Evolutionary conservation across 83 land plant species (phyloP).

Genomic region (Picea abies): DNA sequence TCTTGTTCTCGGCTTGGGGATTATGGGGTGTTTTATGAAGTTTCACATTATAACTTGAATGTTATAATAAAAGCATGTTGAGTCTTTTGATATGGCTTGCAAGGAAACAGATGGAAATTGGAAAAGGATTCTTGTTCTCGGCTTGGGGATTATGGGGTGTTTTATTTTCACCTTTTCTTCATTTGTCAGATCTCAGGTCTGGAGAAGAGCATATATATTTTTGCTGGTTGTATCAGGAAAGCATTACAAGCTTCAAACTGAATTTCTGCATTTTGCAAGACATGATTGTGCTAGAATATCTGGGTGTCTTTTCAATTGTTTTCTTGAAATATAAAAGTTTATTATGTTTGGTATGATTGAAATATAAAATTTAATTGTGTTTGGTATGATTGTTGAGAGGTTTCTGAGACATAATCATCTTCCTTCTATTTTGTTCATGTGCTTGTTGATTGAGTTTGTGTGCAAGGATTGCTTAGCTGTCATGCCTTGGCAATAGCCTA

Average conservation of each 20-base stretch:
- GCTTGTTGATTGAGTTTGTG: not conserved
- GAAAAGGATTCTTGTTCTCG: too few relatives aligned
- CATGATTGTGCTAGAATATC: not conserved
- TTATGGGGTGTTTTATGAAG: too few relatives aligned
- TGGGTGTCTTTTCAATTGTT: not conserved
- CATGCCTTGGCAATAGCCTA: not conserved
- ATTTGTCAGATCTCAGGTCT: not conserved
- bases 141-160: too few relatives aligned
- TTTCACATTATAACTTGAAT: too few relatives aligned
- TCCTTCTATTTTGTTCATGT: not conserved
- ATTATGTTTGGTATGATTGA: not conserved
- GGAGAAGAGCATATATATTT: not conserved
- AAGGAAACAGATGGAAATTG: too few relatives aligned
- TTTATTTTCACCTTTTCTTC: too few relatives aligned
- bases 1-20: too few relatives aligned
- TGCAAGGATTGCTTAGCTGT: not conserved
- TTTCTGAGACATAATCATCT: not conserved
- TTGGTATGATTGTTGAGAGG: not conserved
- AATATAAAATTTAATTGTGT: not conserved
- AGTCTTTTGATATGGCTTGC: too few relatives aligned
- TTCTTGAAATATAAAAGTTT: not conserved
- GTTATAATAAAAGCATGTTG: too few relatives aligned
- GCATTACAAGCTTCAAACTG: not conserved
- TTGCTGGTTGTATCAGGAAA: not conserved
- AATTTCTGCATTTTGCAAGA: not conserved